A percentile compares a stretch with the other conserved stretches of the same genome.
Conservation (phyloP, 768 basidiomycete genomes). For the Hemileccinum rubropunctum region DNA sequence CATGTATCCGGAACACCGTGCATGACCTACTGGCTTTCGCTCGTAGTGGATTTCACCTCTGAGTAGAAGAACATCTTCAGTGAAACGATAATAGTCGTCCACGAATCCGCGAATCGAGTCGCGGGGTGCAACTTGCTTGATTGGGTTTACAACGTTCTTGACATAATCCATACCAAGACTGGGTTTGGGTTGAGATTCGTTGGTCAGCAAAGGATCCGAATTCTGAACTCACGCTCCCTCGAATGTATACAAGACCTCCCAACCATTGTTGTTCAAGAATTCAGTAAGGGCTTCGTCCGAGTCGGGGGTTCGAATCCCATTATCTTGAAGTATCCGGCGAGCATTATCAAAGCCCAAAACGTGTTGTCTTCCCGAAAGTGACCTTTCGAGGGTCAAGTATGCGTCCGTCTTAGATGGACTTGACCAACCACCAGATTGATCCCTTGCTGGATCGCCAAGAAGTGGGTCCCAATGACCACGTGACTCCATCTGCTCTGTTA, state of each 20-base stretch:
- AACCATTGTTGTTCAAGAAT: slow-evolving; percentile 33
- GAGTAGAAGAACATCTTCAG: slow-evolving; percentile 39
- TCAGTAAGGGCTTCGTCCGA: slow-evolving; percentile 31
- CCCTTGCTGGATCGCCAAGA: slow-evolving; percentile 12
- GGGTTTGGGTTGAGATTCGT: slow-evolving; percentile 12
- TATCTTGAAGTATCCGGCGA: slow-evolving; percentile 15
- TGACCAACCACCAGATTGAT: slow-evolving; percentile 23
- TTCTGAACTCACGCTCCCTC: slow-evolving; percentile 36
- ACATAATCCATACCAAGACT: slow-evolving; percentile 44
- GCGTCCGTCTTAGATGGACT: slow-evolving; percentile 14
- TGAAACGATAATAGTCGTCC: slow-evolving; percentile 37
- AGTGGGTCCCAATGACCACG: slow-evolving; percentile 31
- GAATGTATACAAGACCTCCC: slow-evolving; percentile 37
- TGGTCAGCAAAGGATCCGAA: slow-evolving; percentile 10
- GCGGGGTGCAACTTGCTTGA: slow-evolving; percentile 35
- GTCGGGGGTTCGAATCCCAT: slow-evolving; percentile 12
- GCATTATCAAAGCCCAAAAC: slow-evolving; percentile 23
- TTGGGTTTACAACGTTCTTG: slow-evolving; percentile 40
- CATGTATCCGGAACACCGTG: not conserved
- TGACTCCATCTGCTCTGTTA: slow-evolving; percentile 30
- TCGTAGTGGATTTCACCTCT: slow-evolving; percentile 39
- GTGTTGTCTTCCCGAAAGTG: slow-evolving; percentile 17
- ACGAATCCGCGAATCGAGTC: slow-evolving; percentile 37
- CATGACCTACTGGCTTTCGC: slow-evolving; percentile 38
- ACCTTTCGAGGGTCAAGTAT: slow-evolving; percentile 19